Percentiles rank a stretch among this genome's conserved stretches.
Conservation (phyloP, 2,329 filamentous ascomycete genomes). For the Cercospora canescens region DNA sequence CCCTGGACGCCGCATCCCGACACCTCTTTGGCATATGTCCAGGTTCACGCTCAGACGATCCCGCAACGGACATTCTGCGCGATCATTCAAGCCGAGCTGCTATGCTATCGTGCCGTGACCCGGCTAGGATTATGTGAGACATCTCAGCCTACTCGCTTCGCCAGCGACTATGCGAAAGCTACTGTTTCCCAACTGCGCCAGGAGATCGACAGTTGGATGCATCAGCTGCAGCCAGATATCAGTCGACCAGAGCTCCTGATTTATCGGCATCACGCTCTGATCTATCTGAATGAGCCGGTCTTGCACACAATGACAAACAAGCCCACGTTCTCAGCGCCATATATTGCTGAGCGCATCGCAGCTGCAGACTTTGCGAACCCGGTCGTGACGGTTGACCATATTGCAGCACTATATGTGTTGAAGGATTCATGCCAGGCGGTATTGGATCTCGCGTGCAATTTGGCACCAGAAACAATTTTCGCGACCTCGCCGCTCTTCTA, state of each 20-base stretch:
- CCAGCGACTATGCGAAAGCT: neutral
- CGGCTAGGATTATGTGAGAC: conserved; percentile 13
- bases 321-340: conserved; percentile 23
- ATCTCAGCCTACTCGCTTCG: conserved; percentile 2
- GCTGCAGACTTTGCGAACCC: conserved; percentile 24
- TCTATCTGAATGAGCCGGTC: conserved; percentile 24
- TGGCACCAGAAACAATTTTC: neutral
- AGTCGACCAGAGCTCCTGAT: conserved; percentile 14
- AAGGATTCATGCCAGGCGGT: conserved; percentile 20
- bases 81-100: conserved; percentile 14
- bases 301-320: conserved; percentile 28
- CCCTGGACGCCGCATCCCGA: conserved; percentile 24
- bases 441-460: conserved; percentile 13
- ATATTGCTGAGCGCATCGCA: conserved; percentile 18
- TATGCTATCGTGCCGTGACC: conserved; percentile 16
- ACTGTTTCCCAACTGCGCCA: conserved; percentile 13
- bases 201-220: conserved; percentile 18
- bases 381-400: conserved; percentile 18
- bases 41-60: neutral
- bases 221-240: neutral
- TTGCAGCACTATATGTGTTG: conserved; percentile 18
- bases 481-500: conserved; percentile 13
- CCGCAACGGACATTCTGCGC: conserved; percentile 18
- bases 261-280: conserved; percentile 18
- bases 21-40: conserved; percentile 15